Conservation (phyloP, 2,329 filamentous ascomycete species). For the Trichothecium roseum region DNA sequence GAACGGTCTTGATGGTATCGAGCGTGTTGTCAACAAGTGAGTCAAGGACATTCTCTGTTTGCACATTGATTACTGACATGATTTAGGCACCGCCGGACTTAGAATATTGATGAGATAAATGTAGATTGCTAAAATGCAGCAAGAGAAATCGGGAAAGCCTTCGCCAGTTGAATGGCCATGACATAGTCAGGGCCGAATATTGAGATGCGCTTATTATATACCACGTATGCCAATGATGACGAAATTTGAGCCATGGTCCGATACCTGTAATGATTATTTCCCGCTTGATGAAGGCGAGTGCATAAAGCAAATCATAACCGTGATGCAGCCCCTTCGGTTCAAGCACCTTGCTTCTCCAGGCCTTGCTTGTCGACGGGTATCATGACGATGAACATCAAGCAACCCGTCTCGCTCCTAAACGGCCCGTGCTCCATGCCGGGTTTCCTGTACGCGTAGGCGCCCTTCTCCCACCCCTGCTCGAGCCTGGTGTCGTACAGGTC, state of each 20-base stretch:
- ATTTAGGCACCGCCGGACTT: background rate
- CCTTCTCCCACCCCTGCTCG: conserved; percentile 18
- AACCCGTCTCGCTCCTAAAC: conserved; percentile 21
- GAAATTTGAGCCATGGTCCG: no score
- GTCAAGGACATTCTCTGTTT: background rate
- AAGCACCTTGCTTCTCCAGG: conserved; percentile 5
- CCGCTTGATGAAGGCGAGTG: no score
- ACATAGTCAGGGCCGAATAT: no score
- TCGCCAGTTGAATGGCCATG: no score
- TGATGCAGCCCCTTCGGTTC: no score
- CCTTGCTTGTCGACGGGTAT: conserved; percentile 9
- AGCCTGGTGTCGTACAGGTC: conserved; percentile 21
- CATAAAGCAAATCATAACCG: no score
- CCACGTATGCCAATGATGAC: no score
- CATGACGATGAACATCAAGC: conserved; percentile 21
- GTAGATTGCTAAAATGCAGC: background rate
- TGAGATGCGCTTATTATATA: no score
- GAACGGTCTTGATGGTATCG: conserved; percentile 74
- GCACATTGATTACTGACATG: background rate
- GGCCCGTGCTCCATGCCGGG: conserved; percentile 29
- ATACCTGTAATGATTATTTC: no score
- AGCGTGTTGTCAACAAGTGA: conserved; percentile 67
- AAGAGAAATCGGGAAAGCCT: background rate
- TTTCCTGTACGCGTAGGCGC: conserved; percentile 27
- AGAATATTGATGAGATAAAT: background rate